Evolutionary conservation across 306 rosid species (phyloP).

Genomic region (Boehmeria nivea): DNA sequence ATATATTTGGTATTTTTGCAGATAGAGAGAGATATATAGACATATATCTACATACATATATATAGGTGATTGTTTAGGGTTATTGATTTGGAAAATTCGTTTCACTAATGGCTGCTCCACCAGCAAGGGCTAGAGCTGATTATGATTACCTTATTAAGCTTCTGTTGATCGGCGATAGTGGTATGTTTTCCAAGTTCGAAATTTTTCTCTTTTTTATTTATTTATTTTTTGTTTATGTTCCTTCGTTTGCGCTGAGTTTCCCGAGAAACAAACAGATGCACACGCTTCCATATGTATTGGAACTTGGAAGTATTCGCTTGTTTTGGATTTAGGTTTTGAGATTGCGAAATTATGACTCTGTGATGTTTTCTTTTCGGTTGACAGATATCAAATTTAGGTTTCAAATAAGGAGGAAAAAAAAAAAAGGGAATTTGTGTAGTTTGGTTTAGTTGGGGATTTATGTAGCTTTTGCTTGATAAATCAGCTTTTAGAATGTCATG

Average conservation of each 20-base stretch:
- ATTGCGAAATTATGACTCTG: background rate
- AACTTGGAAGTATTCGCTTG: background rate
- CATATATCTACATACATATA: too few relatives aligned
- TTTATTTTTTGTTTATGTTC: too few relatives aligned
- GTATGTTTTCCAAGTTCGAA: slow-evolving; percentile 26
- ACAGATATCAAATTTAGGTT: background rate
- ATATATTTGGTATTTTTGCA: too few relatives aligned
- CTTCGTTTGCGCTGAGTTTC: too few relatives aligned
- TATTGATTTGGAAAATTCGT: slow-evolving; percentile 8
- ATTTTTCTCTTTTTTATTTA: too few relatives aligned
- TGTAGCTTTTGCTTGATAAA: background rate
- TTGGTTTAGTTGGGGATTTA: too few relatives aligned
- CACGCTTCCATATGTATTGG: too few relatives aligned
- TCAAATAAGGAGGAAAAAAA: background rate
- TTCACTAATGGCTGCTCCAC: slow-evolving; percentile 89
- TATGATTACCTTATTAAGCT: slow-evolving; percentile 95
- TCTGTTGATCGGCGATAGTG: slow-evolving; percentile 93
- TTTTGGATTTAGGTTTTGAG: slow-evolving; percentile 6
- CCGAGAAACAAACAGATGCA: slow-evolving; percentile 19
- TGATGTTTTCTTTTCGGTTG: background rate
- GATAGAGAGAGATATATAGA: slow-evolving; percentile 29
- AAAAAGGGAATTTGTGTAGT: background rate
- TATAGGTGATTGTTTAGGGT: slow-evolving; percentile 10
- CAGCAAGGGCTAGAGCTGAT: slow-evolving; percentile 98
- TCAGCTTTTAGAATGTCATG: slow-evolving; percentile 2